Conservation (phyloP, 768 basidiomycete species). For the Naganishia antarctica region DNA sequence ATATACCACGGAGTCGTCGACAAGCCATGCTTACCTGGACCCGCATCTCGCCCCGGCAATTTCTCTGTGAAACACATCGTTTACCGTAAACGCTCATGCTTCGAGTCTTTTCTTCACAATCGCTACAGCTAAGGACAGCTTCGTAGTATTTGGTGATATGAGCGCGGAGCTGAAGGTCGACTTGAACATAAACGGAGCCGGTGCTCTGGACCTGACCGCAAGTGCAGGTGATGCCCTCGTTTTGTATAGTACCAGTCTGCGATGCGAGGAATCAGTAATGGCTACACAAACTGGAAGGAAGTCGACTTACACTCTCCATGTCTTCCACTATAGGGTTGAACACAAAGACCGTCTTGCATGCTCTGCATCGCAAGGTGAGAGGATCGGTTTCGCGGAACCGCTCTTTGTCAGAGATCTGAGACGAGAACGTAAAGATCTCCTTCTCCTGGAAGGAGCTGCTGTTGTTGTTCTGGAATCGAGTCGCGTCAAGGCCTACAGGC, state of each 20-base stretch:
- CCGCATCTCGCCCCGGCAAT: slow-evolving; percentile 65
- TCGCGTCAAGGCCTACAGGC: slow-evolving; percentile 46
- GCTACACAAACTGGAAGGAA: background rate
- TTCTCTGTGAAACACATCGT: slow-evolving; percentile 62
- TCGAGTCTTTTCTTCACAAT: slow-evolving; percentile 80
- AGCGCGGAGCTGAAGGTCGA: slow-evolving; percentile 77
- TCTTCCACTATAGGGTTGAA: slow-evolving; percentile 37
- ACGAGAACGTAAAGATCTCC: slow-evolving; percentile 73
- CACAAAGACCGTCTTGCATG: slow-evolving; percentile 57
- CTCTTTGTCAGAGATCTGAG: slow-evolving; percentile 79
- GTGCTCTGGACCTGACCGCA: slow-evolving; percentile 58
- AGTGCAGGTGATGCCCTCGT: slow-evolving; percentile 65
- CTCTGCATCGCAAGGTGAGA: slow-evolving; percentile 69
- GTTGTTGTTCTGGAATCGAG: slow-evolving; percentile 40
- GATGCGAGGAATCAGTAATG: background rate
- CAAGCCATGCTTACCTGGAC: slow-evolving; percentile 61
- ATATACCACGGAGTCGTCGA: background rate
- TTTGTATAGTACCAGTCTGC: slow-evolving; percentile 64
- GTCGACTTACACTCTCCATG: slow-evolving; percentile 16
- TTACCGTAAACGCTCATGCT: slow-evolving; percentile 90
- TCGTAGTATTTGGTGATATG: slow-evolving; percentile 80
- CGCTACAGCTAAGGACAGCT: slow-evolving; percentile 81
- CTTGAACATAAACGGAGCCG: slow-evolving; percentile 71
- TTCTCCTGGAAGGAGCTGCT: slow-evolving; percentile 55
- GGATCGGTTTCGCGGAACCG: slow-evolving; percentile 73